Percentiles rank a stretch among this genome's conserved stretches.
Conservation (phyloP, 2,329 filamentous ascomycete species). For the Apiospora saccharicola region DNA sequence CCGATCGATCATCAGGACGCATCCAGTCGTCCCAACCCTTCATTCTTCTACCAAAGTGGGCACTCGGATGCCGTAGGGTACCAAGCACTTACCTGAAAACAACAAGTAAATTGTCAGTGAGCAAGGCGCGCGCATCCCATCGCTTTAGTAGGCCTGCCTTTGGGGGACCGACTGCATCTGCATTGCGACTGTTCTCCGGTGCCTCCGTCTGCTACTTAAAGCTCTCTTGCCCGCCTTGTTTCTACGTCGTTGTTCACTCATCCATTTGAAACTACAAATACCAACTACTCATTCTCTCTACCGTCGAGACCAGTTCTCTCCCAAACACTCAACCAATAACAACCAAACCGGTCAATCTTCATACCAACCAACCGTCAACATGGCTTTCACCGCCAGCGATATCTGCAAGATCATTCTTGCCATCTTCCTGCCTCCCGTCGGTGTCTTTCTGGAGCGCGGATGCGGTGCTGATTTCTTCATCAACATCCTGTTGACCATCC, state of each 20-base stretch:
- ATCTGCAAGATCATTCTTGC: conserved; percentile 77
- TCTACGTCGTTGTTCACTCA: background rate
- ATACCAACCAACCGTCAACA: conserved; percentile 31
- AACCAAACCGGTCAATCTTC: conserved; percentile 30
- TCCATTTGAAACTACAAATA: background rate
- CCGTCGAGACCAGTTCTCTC: background rate
- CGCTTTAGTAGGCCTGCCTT: background rate
- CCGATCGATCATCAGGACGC: background rate
- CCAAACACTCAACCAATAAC: background rate
- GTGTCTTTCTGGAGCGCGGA: conserved; percentile 84
- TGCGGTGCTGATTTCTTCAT: conserved; percentile 80
- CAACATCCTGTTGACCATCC: conserved; percentile 78
- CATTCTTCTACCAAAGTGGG: background rate
- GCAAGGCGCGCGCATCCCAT: conserved; percentile 2
- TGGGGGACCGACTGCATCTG: background rate
- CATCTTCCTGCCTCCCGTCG: conserved; percentile 78
- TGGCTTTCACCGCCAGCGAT: conserved; percentile 45
- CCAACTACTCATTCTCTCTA: background rate
- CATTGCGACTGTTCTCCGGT: background rate
- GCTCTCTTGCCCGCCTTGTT: conserved; percentile 9
- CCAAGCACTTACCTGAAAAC: background rate
- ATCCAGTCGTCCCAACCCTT: background rate
- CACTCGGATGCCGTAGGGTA: background rate
- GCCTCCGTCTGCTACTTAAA: conserved; percentile 15
- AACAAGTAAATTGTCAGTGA: conserved; percentile 7